phyloP scores from a whole-genome alignment of 805 yeast species.

The Candida palmyrensis region DNA sequence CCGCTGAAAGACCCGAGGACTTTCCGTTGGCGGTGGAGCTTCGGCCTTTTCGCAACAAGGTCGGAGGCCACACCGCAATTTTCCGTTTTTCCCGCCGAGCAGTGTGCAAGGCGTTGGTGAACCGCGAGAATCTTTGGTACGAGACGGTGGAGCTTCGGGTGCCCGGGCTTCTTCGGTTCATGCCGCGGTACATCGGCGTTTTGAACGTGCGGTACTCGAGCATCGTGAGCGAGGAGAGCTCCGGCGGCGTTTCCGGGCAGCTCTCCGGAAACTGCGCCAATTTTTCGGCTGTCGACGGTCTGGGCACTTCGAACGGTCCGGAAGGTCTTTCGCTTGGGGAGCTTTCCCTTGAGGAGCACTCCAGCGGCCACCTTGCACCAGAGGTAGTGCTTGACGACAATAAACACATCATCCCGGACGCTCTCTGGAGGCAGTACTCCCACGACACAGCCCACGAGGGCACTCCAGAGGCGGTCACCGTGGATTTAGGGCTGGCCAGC shows the following conservation, averaged over 20 bases:
- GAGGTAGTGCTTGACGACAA: conserved; percentile 93
- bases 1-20: conserved; percentile 8
- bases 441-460: conserved; percentile 8
- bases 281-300: background rate
- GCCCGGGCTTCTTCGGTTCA: conserved; percentile 69
- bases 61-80: conserved; percentile 98
- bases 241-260: background rate
- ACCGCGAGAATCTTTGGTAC: conserved; percentile 87
- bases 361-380: conserved; percentile 45
- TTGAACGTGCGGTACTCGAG: conserved; percentile 80
- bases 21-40: conserved; percentile 82
- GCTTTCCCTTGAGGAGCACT: background rate
- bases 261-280: conserved; percentile 10
- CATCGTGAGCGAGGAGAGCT: conserved; percentile 26
- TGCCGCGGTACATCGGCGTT: conserved; percentile 95
- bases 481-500: conserved; percentile 1
- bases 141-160: conserved; percentile 80
- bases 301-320: background rate
- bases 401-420: conserved; percentile 84
- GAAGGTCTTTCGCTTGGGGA: background rate
- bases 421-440: conserved; percentile 63
- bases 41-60: conserved; percentile 87
- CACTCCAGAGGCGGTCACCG: conserved; percentile 2
- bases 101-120: conserved; percentile 88
- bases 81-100: conserved; percentile 88